Evolutionary conservation across 768 basidiomycete species (phyloP), one percentile per base, ranked within the genome.

Genomic region (Trametes meyenii): DNA sequence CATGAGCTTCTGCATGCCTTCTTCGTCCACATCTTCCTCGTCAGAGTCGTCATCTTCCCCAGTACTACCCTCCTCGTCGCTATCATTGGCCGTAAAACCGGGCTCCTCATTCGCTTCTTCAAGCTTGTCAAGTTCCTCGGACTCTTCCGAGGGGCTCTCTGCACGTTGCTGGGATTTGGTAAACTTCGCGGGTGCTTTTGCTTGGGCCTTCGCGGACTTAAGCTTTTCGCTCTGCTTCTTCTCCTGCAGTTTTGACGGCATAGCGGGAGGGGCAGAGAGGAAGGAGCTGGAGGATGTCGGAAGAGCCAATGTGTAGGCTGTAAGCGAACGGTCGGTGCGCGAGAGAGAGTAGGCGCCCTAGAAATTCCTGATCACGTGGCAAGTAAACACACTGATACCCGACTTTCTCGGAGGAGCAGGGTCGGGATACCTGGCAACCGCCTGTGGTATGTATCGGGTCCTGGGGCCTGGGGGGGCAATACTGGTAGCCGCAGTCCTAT

Each of bases 1-100:
- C 75, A 86, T 79, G 5, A 87, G 75, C 48, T 80, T 74, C 66
- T 79, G 75, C 80, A 85, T 81, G n/a, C 85, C 86, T 66, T 79
- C 78, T 63, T 83, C 80, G 65, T 85, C 82, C 5, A 85, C 75
- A 26, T 78, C 83, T 46, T 82, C 83, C 48, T 82, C 77, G 26
- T 72, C 72, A 3, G 36, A 38, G 4, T 62, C 65, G 23, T 62
- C 62, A 13, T 60, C 64, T 14, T 60, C 61, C 11, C 39, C 50
- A 56, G 60, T 51, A 5, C 38, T 33, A 0, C 26, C 60, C 13
- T 50, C 58, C 2, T 58, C 56, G 12, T 49, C 52, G 1, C 51
- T 60, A 16, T 52, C 51, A 19, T 14, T 43, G 21, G 43, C 45
- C 14, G n/a, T 43, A 5, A 42, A 60, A 3, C 14, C 24, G 19